A percentile compares a stretch with the other conserved stretches of the same genome.
Evolutionary conservation across 371 early-diverging fungal species (phyloP).

Genomic region (Mucor indicus): DNA sequence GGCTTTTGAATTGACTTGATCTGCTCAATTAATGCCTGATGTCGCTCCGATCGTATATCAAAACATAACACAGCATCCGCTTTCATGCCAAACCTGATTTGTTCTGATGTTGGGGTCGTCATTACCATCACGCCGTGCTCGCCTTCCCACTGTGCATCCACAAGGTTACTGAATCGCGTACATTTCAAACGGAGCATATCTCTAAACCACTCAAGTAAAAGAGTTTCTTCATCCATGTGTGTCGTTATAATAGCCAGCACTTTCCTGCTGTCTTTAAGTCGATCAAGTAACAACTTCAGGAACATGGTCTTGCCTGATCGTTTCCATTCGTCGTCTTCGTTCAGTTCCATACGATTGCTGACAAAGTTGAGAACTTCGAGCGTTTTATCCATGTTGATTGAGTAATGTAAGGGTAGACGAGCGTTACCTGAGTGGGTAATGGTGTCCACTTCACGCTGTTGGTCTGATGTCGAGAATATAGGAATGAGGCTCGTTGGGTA

Average conservation of each 20-base stretch:
- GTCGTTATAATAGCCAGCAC: not conserved
- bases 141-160: conserved; percentile 2
- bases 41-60: not conserved
- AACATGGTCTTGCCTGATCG: conserved; percentile 9
- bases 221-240: conserved; percentile 8
- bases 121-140: conserved; percentile 17
- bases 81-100: no score
- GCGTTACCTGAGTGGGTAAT: not conserved
- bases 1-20: not conserved
- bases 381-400: not conserved
- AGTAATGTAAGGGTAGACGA: not conserved
- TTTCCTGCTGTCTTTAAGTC: not conserved
- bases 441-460: not conserved
- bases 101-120: not conserved
- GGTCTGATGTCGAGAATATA: conserved; percentile 1
- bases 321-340: not conserved
- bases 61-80: conserved; percentile 10
- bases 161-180: conserved; percentile 6
- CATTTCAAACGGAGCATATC: not conserved
- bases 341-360: not conserved
- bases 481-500: conserved; percentile 4
- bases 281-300: not conserved
- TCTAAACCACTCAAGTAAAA: not conserved
- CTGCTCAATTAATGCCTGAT: not conserved
- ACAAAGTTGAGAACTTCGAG: conserved; percentile 5